These are phyloP conservation scores for Aspergillus fischeri DNA, from an alignment of 2,329 filamentous ascomycete species.

Conservation along the genomic window DNA sequence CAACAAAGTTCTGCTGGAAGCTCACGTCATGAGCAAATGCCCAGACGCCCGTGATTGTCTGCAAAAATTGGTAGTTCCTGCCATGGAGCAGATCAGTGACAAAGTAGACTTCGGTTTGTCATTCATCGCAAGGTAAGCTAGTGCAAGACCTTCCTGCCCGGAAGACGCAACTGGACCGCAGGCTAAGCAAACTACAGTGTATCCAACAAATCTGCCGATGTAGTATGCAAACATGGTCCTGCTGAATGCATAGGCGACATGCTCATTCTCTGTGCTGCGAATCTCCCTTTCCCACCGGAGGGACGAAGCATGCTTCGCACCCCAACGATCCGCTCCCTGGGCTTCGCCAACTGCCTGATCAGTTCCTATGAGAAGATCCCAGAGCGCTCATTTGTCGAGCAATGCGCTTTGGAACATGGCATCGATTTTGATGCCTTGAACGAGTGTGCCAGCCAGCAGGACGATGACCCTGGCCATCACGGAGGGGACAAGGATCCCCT, in stretches of 20 bases:
- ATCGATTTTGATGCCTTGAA: conserved; percentile 80
- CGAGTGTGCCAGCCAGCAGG: conserved; percentile 71
- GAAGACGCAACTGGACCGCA: background rate
- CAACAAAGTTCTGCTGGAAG: conserved; percentile 69
- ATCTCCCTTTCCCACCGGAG: conserved; percentile 49
- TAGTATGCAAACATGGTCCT: conserved; percentile 85
- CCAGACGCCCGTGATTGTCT: conserved; percentile 86
- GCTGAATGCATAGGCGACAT: conserved; percentile 92
- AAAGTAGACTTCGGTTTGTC: conserved; percentile 90
- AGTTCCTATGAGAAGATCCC: conserved; percentile 74
- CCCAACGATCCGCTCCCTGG: conserved; percentile 75
- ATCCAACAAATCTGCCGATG: conserved; percentile 70
- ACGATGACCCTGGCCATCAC: conserved; percentile 58
- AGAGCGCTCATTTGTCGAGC: conserved; percentile 69
- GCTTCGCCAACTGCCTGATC: conserved; percentile 88
- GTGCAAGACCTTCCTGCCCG: background rate
- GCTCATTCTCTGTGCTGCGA: conserved; percentile 82
- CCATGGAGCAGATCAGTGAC: conserved; percentile 74
- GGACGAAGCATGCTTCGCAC: conserved; percentile 51
- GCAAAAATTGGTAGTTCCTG: conserved; percentile 72
- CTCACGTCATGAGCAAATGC: conserved; percentile 97
- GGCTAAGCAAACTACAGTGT: conserved; percentile 40
- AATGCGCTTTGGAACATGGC: conserved; percentile 87
- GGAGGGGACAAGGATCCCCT: conserved; percentile 60
- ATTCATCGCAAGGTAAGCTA: conserved; percentile 70